Percentiles rank a stretch among this genome's conserved stretches.
Conservation (phyloP, 2,329 filamentous ascomycete genomes). For the Colletotrichum eremochloae region DNA sequence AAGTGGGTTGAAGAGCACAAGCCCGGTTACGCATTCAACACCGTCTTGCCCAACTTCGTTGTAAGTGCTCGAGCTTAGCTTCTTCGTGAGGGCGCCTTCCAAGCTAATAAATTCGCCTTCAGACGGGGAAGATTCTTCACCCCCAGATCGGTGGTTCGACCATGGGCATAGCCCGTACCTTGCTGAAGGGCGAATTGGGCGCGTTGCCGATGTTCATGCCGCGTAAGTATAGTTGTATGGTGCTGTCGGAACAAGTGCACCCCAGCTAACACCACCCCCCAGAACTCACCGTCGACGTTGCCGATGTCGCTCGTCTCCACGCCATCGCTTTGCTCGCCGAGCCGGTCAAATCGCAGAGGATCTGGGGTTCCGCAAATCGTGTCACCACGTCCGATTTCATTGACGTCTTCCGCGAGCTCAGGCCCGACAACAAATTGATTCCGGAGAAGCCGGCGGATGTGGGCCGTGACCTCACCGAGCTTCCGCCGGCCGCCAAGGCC, state of each 20-base stretch:
- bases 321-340: conserved; percentile 63
- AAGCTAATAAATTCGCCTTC: not conserved
- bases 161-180: conserved; percentile 33
- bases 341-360: conserved; percentile 60
- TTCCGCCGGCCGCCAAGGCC: conserved; percentile 33
- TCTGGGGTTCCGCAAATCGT: conserved; percentile 64
- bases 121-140: conserved; percentile 40
- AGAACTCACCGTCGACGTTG: conserved; percentile 62
- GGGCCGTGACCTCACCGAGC: conserved; percentile 35
- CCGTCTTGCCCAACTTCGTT: conserved; percentile 49
- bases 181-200: conserved; percentile 27
- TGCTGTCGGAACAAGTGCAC: no score
- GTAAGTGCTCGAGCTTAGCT: conserved; percentile 9
- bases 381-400: conserved; percentile 34
- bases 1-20: conserved; percentile 52
- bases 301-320: conserved; percentile 65
- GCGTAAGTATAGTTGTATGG: not conserved
- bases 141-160: conserved; percentile 41
- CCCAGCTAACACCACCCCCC: not conserved
- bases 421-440: conserved; percentile 39
- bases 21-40: conserved; percentile 50
- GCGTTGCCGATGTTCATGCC: conserved; percentile 2
- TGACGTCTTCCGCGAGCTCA: conserved; percentile 18
- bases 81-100: not conserved
- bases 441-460: conserved; percentile 27